Evolutionary conservation across 768 basidiomycete genomes (phyloP).

Genomic region (Pseudohyphozyma bogoriensis): DNA sequence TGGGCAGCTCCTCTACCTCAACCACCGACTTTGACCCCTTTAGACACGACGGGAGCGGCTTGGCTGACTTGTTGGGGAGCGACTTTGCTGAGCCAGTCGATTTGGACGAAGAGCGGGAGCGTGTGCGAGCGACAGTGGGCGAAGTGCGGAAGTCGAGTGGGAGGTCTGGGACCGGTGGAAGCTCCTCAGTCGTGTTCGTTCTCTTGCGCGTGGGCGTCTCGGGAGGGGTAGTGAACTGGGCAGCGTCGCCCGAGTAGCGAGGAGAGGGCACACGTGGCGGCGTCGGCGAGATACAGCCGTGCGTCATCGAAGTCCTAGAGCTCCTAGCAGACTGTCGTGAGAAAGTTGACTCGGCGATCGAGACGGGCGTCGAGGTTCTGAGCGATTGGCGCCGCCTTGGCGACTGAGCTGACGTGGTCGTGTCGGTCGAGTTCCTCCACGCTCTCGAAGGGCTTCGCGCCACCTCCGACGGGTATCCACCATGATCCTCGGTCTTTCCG

Average conservation of each 20-base stretch:
- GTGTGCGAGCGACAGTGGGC: not conserved
- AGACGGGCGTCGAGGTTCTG: conserved; percentile 2
- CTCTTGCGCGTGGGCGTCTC: conserved; percentile 18
- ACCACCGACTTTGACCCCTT: too few relatives aligned
- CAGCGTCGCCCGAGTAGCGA: conserved; percentile 7
- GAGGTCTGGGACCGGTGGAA: conserved; percentile 10
- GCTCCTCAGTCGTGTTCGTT: conserved; percentile 1
- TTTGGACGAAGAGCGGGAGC: conserved; percentile 2
- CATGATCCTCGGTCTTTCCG: conserved; percentile 12
- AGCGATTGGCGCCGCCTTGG: not conserved
- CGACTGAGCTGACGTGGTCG: not conserved
- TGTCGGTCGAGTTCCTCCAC: too few relatives aligned
- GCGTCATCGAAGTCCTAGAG: not conserved
- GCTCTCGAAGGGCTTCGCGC: not conserved
- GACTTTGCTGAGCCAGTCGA: conserved; percentile 1
- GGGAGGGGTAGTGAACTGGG: conserved; percentile 13
- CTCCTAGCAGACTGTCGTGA: conserved; percentile 5
- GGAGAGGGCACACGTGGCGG: not conserved
- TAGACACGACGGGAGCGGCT: not conserved
- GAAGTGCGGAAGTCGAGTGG: conserved; percentile 5
- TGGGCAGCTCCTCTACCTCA: conserved; percentile 2
- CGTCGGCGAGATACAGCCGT: conserved; percentile 4
- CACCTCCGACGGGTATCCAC: conserved; percentile 9
- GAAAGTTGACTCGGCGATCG: conserved; percentile 14
- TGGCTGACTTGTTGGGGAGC: not conserved